Percentiles rank a stretch among this genome's conserved stretches.
Evolutionary conservation across 306 rosid genomes (phyloP).

Genomic region (Castanea mollissima): DNA sequence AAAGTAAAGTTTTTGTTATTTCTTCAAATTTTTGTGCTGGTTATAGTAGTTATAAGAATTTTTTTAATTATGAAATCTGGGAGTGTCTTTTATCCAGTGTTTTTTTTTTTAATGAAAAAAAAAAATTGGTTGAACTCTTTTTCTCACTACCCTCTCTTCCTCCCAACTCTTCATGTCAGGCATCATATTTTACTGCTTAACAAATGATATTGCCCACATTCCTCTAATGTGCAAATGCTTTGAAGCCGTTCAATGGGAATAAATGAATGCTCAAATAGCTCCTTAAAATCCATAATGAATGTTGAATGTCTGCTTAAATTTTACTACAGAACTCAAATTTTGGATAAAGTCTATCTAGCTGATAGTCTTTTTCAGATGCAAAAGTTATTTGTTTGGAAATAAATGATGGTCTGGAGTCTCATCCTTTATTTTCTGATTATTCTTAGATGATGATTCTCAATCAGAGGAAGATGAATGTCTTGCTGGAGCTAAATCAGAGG

Average conservation of each 20-base stretch:
- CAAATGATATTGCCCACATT: not conserved
- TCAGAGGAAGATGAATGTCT: conserved; percentile 48
- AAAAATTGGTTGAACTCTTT: not conserved
- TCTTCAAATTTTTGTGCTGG: not conserved
- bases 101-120: too few species aligned
- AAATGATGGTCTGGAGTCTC: conserved; percentile 5
- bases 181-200: not conserved
- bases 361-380: not conserved
- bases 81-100: not conserved
- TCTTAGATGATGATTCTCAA: conserved; percentile 53
- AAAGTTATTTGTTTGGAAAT: not conserved
- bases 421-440: conserved; percentile 16
- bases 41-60: conserved; percentile 1
- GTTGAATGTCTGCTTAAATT: not conserved
- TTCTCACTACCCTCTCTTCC: not conserved
- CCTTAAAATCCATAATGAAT: not conserved
- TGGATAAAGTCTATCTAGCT: not conserved
- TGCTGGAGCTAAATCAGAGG: conserved; percentile 33
- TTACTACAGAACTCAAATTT: not conserved
- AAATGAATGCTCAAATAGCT: conserved; percentile 2
- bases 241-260: not conserved
- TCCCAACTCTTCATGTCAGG: not conserved
- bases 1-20: conserved; percentile 13
- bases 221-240: not conserved
- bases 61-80: not conserved